phyloP scores from a whole-genome alignment of 2,329 filamentous ascomycete genomes.

The Cytospora leucostoma region DNA sequence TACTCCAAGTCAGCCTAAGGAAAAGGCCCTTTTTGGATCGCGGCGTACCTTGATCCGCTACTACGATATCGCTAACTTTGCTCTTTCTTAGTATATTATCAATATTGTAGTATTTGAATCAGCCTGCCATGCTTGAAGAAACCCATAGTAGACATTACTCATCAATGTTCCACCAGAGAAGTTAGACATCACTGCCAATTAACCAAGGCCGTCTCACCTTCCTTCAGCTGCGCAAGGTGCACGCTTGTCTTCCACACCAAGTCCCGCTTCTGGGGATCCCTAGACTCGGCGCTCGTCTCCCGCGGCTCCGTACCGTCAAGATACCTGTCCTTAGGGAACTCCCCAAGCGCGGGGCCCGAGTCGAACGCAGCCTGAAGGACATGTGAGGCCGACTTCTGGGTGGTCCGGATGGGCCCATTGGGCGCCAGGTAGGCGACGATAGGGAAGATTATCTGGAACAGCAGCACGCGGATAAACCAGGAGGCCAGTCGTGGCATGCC shows the following conservation, averaged over 20 bases:
- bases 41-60: too few relatives aligned
- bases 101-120: too few relatives aligned
- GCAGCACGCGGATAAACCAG: constrained; percentile 30
- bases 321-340: constrained; percentile 10
- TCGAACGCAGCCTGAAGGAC: constrained; percentile 6
- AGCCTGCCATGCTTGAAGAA: too few relatives aligned
- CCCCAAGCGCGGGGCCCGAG: not conserved
- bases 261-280: constrained; percentile 7
- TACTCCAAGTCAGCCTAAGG: too few relatives aligned
- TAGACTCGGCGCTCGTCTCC: not conserved
- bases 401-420: constrained; percentile 7
- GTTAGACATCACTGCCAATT: constrained; percentile 1
- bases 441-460: not conserved
- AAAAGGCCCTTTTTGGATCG: too few relatives aligned
- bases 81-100: too few relatives aligned
- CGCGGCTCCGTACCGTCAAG: constrained; percentile 7
- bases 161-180: too few relatives aligned
- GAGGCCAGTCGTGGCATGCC: not conserved
- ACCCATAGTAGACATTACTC: too few relatives aligned
- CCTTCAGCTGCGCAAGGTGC: not conserved
- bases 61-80: too few relatives aligned
- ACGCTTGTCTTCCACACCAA: constrained; percentile 14
- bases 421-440: not conserved
- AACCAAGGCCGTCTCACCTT: constrained; percentile 5
- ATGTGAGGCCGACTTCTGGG: constrained; percentile 12